Evolutionary conservation across 2,329 filamentous ascomycete species (phyloP).

Genomic region (Ophiocordyceps polyrhachis-furcata): DNA sequence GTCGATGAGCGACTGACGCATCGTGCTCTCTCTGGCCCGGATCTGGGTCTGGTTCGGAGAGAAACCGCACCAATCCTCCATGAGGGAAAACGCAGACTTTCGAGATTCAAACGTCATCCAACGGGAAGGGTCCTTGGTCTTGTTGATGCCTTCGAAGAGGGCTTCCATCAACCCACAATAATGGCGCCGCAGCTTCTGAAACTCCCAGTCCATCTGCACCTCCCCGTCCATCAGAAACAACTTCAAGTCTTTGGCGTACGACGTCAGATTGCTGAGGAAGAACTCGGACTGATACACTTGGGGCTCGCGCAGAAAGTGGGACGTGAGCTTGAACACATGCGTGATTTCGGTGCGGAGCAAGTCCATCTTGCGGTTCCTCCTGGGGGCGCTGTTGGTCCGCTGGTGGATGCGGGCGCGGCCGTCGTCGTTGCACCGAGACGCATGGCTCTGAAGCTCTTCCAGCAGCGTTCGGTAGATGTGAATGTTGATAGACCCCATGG

Average conservation of each 20-base stretch:
- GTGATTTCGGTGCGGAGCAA: conserved; percentile 84
- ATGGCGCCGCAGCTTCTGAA: conserved; percentile 76
- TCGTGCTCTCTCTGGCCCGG: conserved; percentile 63
- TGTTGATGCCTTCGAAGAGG: conserved; percentile 78
- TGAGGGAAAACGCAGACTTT: conserved; percentile 85
- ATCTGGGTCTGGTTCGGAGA: conserved; percentile 80
- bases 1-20: conserved; percentile 69
- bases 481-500: conserved; percentile 85
- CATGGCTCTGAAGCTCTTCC: conserved; percentile 75
- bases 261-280: conserved; percentile 73
- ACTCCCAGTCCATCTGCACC: conserved; percentile 87
- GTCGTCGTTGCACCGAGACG: conserved; percentile 73
- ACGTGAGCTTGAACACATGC: conserved; percentile 86
- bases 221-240: conserved; percentile 90
- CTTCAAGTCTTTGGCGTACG: conserved; percentile 80
- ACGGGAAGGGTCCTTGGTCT: conserved; percentile 63
- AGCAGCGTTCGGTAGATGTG: conserved; percentile 83
- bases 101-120: conserved; percentile 98
- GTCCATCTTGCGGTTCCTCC: conserved; percentile 69
- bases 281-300: conserved; percentile 75
- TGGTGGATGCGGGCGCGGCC: conserved; percentile 75
- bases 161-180: conserved; percentile 91
- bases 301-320: conserved; percentile 64
- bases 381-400: conserved; percentile 64
- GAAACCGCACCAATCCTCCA: conserved; percentile 99